phyloP scores from a whole-genome alignment of 495 filamentous ascomycete genomes.

The Talaromyces proteolyticus region DNA sequence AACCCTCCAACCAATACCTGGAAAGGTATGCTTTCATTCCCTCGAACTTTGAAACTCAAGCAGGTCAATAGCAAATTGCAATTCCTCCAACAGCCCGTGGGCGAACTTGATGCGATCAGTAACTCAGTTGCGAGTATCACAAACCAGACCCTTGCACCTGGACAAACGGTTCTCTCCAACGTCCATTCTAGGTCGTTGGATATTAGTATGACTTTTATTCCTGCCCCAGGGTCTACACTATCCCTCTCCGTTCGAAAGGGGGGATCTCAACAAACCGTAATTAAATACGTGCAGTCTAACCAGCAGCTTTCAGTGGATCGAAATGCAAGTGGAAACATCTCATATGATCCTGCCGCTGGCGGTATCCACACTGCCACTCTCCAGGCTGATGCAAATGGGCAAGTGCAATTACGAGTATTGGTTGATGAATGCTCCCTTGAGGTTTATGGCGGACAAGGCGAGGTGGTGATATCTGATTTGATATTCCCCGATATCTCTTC shows the following conservation, averaged over 20 bases:
- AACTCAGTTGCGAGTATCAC: background rate
- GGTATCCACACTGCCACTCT: background rate
- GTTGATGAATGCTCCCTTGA: background rate
- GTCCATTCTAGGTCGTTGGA: background rate
- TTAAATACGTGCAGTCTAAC: background rate
- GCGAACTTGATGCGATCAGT: background rate
- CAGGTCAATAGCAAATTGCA: background rate
- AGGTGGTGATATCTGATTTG: background rate
- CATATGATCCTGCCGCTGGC: constrained; percentile 2
- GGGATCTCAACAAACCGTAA: constrained; percentile 2
- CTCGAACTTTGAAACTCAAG: background rate
- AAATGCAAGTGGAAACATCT: background rate
- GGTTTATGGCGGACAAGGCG: background rate
- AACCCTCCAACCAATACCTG: constrained; percentile 1
- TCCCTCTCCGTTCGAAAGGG: background rate
- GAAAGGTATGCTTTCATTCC: constrained; percentile 2
- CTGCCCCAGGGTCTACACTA: background rate
- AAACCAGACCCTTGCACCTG: background rate
- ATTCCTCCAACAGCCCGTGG: background rate
- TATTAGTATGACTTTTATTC: background rate
- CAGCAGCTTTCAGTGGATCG: background rate
- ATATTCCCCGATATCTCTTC: constrained; percentile 1
- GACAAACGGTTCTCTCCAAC: background rate
- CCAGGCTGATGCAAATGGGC: too few relatives aligned
- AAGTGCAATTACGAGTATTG: background rate